Evolutionary conservation across 768 basidiomycete species (phyloP).

Genomic region (Serpula lacrymans): DNA sequence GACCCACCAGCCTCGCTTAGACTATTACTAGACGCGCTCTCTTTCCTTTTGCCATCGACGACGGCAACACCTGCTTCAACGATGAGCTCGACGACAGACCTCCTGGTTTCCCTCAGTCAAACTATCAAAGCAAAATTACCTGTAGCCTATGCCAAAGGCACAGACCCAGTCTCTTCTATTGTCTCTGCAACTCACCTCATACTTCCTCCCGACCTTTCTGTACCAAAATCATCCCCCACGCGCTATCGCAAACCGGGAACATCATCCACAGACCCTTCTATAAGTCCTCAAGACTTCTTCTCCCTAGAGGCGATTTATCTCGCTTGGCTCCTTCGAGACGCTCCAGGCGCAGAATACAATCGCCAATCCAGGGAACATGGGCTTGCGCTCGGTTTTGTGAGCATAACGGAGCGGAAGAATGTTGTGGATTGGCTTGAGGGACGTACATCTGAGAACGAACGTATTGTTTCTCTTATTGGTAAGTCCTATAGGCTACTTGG

Average conservation of each 20-base stretch:
- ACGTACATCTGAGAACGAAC: slow-evolving; percentile 43
- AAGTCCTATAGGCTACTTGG: slow-evolving; percentile 18
- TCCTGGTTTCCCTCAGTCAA: too few relatives aligned
- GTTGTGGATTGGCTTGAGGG: slow-evolving; percentile 87
- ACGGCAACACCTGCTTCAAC: too few relatives aligned
- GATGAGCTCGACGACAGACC: too few relatives aligned
- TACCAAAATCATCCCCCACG: slow-evolving; percentile 76
- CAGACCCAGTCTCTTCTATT: slow-evolving; percentile 45
- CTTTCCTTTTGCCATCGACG: too few relatives aligned
- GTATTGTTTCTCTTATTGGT: slow-evolving; percentile 47
- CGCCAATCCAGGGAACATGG: slow-evolving; percentile 76
- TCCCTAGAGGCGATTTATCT: slow-evolving; percentile 79
- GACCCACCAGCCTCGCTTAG: too few relatives aligned
- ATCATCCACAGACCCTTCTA: slow-evolving; percentile 35
- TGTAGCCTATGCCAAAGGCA: too few relatives aligned
- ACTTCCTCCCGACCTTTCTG: slow-evolving; percentile 44
- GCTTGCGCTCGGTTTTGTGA: slow-evolving; percentile 71
- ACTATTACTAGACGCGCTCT: too few relatives aligned
- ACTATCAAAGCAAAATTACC: too few relatives aligned
- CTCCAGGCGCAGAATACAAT: slow-evolving; percentile 83
- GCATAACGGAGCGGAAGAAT: slow-evolving; percentile 81
- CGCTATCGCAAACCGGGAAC: slow-evolving; percentile 69
- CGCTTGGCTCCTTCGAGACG: slow-evolving; percentile 77
- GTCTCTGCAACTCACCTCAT: slow-evolving; percentile 62
- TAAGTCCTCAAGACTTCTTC: slow-evolving; percentile 57